phyloP scores from a whole-genome alignment of 805 yeast species.

The Helenozyma baotianmanensis region DNA sequence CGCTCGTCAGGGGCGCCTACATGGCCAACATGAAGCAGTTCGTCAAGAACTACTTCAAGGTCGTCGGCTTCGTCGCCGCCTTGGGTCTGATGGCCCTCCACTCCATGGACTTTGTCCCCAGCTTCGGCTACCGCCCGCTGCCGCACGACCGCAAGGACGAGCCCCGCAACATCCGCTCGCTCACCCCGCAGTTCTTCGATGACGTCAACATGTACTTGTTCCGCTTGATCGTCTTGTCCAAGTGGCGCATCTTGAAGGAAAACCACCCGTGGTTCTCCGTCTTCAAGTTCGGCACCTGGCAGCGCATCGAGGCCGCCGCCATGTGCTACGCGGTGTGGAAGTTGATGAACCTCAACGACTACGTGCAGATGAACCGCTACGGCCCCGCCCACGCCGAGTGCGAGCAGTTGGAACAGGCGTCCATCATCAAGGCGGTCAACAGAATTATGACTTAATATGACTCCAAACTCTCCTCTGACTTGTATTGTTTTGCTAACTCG shows the following conservation, averaged over 20 bases:
- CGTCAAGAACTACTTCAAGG: constrained; percentile 32
- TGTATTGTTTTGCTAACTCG: constrained; percentile 7
- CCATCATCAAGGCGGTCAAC: constrained; percentile 12
- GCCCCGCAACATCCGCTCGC: constrained; percentile 11
- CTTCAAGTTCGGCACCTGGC: constrained; percentile 27
- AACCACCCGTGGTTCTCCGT: constrained; percentile 31
- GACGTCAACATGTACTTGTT: constrained; percentile 29
- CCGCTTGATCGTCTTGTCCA: constrained; percentile 32
- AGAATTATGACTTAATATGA: constrained; percentile 6
- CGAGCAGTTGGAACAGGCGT: constrained; percentile 7
- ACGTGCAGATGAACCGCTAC: constrained; percentile 18
- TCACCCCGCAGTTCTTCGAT: constrained; percentile 24
- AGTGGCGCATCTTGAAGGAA: constrained; percentile 39
- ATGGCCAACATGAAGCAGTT: constrained; percentile 20
- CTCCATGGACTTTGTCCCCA: constrained; percentile 18
- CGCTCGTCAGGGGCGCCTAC: constrained; percentile 9
- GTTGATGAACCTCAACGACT: constrained; percentile 35
- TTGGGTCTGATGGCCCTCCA: constrained; percentile 20
- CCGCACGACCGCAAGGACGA: constrained; percentile 4
- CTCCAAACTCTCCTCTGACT: background rate
- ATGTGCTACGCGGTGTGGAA: constrained; percentile 35
- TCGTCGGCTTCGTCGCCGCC: constrained; percentile 33
- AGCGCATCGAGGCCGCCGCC: constrained; percentile 25
- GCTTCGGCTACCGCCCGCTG: constrained; percentile 9
- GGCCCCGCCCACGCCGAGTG: constrained; percentile 6